Conservation (phyloP, 495 filamentous ascomycete genomes). For the Talaromyces trachyspermus region DNA sequence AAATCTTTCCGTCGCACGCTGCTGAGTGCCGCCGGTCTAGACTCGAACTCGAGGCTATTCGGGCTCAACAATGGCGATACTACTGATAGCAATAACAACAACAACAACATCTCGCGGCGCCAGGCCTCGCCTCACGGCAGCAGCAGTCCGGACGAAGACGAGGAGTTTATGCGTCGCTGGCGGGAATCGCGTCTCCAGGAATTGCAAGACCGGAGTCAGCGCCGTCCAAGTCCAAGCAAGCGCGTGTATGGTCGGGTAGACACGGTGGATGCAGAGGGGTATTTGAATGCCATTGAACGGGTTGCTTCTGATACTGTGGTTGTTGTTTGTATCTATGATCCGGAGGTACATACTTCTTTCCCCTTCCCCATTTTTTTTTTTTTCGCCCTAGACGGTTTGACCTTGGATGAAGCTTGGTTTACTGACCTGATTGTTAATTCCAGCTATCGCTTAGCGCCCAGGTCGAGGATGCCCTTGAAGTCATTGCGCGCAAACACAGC, state of each 20-base stretch:
- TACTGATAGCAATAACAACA: background rate
- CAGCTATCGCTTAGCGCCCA: conserved; percentile 68
- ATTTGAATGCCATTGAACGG: conserved; percentile 91
- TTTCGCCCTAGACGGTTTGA: conserved; percentile 17
- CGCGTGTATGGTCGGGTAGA: conserved; percentile 71
- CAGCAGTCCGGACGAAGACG: conserved; percentile 56
- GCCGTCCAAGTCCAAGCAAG: conserved; percentile 58
- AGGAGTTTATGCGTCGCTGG: conserved; percentile 78
- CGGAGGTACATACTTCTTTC: conserved; percentile 56
- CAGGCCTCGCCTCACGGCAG: conserved; percentile 33
- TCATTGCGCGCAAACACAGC: conserved; percentile 60
- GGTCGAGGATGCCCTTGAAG: conserved; percentile 68
- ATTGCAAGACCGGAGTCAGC: conserved; percentile 52
- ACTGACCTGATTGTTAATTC: too few relatives aligned
- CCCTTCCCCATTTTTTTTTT: conserved; percentile 11
- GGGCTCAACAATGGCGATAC: too few relatives aligned
- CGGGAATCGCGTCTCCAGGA: conserved; percentile 69
- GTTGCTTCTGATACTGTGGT: conserved; percentile 73
- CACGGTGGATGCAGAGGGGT: conserved; percentile 81
- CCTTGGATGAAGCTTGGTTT: too few relatives aligned
- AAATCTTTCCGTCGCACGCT: conserved; percentile 49
- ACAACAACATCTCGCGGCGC: conserved; percentile 22
- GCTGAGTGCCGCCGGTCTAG: conserved; percentile 26
- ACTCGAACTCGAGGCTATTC: conserved; percentile 9
- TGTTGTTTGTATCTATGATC: conserved; percentile 92